phyloP scores from a whole-genome alignment of 768 basidiomycete genomes.

The Dictyophora rubrovolvata region DNA sequence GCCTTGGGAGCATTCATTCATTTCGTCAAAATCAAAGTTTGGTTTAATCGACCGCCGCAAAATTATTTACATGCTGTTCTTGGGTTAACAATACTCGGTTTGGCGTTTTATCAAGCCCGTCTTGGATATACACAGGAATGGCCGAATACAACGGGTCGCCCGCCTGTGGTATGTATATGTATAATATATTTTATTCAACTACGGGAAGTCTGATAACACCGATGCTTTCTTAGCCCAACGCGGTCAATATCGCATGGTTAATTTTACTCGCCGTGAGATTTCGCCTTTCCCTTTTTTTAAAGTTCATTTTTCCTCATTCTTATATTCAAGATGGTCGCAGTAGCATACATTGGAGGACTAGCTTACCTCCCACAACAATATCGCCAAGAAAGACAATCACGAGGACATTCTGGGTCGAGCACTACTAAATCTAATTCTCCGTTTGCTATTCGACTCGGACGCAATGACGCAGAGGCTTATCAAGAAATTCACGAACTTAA shows the following conservation, averaged over 20 bases:
- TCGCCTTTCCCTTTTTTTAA: neutral
- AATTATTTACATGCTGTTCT: conserved; percentile 51
- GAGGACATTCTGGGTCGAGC: neutral
- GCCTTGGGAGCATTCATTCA: conserved; percentile 43
- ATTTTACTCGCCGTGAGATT: conserved; percentile 38
- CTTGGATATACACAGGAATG: conserved; percentile 41
- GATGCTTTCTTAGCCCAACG: conserved; percentile 15
- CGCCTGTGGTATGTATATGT: conserved; percentile 14
- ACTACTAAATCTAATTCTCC: neutral
- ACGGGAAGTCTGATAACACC: neutral
- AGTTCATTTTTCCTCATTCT: neutral
- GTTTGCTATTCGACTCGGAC: neutral
- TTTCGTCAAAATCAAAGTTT: conserved; percentile 34
- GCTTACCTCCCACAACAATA: conserved; percentile 31
- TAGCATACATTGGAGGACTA: conserved; percentile 36
- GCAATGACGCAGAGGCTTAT: neutral
- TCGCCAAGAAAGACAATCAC: conserved; percentile 30
- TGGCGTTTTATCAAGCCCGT: conserved; percentile 41
- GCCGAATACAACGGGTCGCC: conserved; percentile 35
- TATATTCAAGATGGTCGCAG: conserved; percentile 28
- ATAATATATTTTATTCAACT: neutral
- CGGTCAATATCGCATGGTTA: conserved; percentile 33
- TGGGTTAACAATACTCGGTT: conserved; percentile 39
- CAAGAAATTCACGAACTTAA: too few species aligned
- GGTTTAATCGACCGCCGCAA: conserved; percentile 32